Conservation (phyloP, 1,139 yeast species). For the Kodamaea suecica region DNA sequence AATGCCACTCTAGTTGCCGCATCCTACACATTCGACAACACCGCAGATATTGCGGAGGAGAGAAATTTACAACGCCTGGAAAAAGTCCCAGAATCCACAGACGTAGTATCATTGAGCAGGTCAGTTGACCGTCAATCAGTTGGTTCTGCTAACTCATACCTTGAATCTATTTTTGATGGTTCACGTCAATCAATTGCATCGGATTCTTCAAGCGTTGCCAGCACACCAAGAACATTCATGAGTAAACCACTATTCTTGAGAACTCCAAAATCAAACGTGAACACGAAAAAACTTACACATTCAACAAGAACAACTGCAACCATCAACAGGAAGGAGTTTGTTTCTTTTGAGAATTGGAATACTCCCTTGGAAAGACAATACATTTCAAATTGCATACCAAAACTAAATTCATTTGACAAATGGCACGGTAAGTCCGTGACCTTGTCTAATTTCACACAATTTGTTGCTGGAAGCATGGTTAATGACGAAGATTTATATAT, state of each 20-base stretch:
- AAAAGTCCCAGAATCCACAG: neutral
- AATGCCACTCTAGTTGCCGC: constrained; percentile 30
- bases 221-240: neutral
- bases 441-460: constrained; percentile 26
- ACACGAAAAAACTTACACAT: neutral
- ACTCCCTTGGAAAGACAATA: constrained; percentile 34
- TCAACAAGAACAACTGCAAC: constrained; percentile 5
- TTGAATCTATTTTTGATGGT: neutral
- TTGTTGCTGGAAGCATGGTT: constrained; percentile 18
- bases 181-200: neutral
- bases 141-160: neutral
- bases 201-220: neutral
- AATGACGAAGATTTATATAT: constrained; percentile 19
- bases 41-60: neutral
- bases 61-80: neutral
- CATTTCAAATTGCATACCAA: constrained; percentile 40
- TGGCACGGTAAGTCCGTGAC: constrained; percentile 37
- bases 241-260: neutral
- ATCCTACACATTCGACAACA: neutral
- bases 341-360: constrained; percentile 24
- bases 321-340: constrained; percentile 21
- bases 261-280: neutral
- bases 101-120: neutral
- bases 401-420: constrained; percentile 38
- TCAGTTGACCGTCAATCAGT: neutral